Evolutionary conservation across 371 early-diverging fungal species (phyloP), one percentile per base, ranked within the genome.

Genomic region (Gilbertella persicaria): DNA sequence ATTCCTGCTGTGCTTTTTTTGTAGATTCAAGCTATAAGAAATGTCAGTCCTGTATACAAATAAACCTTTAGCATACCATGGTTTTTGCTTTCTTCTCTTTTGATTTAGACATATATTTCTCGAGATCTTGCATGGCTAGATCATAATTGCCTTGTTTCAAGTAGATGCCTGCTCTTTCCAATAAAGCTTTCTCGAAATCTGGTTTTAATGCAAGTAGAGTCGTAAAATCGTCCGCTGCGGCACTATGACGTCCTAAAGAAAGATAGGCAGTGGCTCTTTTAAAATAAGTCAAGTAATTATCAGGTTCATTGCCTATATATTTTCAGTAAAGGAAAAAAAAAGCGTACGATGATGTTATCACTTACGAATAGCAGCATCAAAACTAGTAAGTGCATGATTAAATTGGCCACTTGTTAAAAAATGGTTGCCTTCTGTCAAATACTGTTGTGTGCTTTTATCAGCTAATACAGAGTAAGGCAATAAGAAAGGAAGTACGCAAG

Each of bases 91-190:
- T 57, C 58, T 23, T 84, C 60, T 43, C 60, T 75, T 25, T 51
- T 69, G 40, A 37, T n/a, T 47, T 76, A 82, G 30, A 84, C 85
- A 39, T 82, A 33, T 45, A 54, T 1, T 40, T 33, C 23, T 46
- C 28, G n/a, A n/a, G n/a, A n/a, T n/a, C n/a, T n/a, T n/a, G n/a
- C n/a, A n/a, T n/a, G n/a, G n/a, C n/a, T n/a, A n/a, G n/a, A n/a
- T n/a, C n/a, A n/a, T n/a, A n/a, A n/a, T n/a, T n/a, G n/a, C n/a
- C n/a, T n/a, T n/a, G n/a, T n/a, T n/a, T n/a, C n/a, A n/a, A n/a
- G n/a, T n/a, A n/a, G n/a, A n/a, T n/a, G n/a, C n/a, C n/a, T n/a
- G 89, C 93, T 9, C 95, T 83, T 54, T 97, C 90, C 19, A 88
- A 67, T 36, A 90, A 72, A 8, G 94, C 96, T 67, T 85, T 80